Percentiles rank a stretch among this genome's conserved stretches.
phyloP scores from a whole-genome alignment of 345 rosid genomes.

The Pistacia integerrima region DNA sequence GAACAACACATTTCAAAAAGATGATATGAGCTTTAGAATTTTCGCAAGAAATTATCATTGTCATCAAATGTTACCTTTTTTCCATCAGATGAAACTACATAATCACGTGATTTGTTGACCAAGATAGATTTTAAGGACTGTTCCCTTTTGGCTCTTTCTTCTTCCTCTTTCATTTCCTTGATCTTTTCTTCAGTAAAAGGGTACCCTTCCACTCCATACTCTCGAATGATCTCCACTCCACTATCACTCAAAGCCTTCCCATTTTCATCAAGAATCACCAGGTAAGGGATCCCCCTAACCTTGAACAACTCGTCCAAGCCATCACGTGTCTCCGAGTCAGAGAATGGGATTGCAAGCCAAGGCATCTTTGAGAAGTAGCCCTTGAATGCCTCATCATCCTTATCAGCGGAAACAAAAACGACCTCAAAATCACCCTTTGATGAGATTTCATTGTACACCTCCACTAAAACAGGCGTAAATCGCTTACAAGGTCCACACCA shows the following conservation, averaged over 20 bases:
- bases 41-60: no score
- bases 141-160: conserved; percentile 54
- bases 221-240: conserved; percentile 54
- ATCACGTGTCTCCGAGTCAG: conserved; percentile 56
- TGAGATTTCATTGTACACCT: conserved; percentile 52
- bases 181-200: conserved; percentile 69
- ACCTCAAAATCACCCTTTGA: conserved; percentile 57
- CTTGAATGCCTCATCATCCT: conserved; percentile 55
- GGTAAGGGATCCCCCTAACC: conserved; percentile 71
- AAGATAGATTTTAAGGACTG: conserved; percentile 64
- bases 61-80: conserved; percentile 39
- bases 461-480: conserved; percentile 64
- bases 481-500: conserved; percentile 79
- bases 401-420: conserved; percentile 57
- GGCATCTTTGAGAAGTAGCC: conserved; percentile 81
- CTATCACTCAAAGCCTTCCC: conserved; percentile 47
- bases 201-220: conserved; percentile 65
- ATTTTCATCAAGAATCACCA: conserved; percentile 64
- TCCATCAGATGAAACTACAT: conserved; percentile 53
- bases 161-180: conserved; percentile 62
- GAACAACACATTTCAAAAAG: background rate
- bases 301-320: conserved; percentile 51
- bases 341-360: conserved; percentile 82
- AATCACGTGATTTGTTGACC: conserved; percentile 55
- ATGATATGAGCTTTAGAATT: no score